Evolutionary conservation across 2,329 filamentous ascomycete genomes (phyloP), one percentile per base, ranked within the genome.

Genomic region (Claviceps cyperi): DNA sequence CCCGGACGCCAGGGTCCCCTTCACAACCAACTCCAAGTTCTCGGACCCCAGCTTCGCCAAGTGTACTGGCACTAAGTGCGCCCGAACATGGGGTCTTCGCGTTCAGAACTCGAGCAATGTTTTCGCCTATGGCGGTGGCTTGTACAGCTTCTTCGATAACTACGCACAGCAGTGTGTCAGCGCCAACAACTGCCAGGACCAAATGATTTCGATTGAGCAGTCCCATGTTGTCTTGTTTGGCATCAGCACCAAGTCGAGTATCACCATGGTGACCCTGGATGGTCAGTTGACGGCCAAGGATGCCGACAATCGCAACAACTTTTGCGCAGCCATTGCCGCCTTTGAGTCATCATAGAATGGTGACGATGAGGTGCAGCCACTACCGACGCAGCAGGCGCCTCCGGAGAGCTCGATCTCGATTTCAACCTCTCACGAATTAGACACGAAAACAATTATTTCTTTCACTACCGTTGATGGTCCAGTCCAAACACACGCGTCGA

Each of bases 91-190:
- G 83, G 87, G 85, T 58, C 71, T 92, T 44, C 82, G 85, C 22
- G 72, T 88, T 40, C 67, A 78, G 50, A 75, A 83, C 64, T 86
- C 83, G 2, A 73, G 71, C 9, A 76, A 87, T 53, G 63, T 89
- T 17, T 78, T 76, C 60, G 67, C 89, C 59, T 86, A 82, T 60
- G 85, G 86, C 44, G 83, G 78, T 5, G 86, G 86, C 24, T 68
- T 90, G 52, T 91, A 91, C 74, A 83, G 76, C 56, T 91, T 91
- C 76, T 91, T 88, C 61, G 78, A 91, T 64, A 87, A 89, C 72
- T 91, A 91, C 67, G 70, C 68, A 38, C 83, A 89, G 66, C 71
- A 73, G 17, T 92, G 86, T 59, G 74, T 90, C 15, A 64, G 67
- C 38, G 73, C 73, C 9, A 76, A 85, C 62, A 78, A 76, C 56